Evolutionary conservation across 1,284 basidiomycete genomes (phyloP).

Genomic region (Tetrapyrgos nigripes): DNA sequence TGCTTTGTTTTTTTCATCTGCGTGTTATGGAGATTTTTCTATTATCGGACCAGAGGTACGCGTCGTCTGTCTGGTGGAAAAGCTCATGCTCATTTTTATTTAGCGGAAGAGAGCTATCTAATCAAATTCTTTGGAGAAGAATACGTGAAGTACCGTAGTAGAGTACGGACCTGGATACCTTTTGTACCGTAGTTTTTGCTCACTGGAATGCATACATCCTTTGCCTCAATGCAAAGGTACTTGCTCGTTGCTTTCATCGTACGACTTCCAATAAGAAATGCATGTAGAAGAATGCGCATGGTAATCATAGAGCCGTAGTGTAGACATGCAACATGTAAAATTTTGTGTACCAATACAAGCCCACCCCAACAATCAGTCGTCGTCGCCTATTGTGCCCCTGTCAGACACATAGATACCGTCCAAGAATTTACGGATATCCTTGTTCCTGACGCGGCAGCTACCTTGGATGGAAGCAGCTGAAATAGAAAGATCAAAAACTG

Average conservation of each 20-base stretch:
- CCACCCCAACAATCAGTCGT: constrained; percentile 39
- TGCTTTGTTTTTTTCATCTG: constrained; percentile 69
- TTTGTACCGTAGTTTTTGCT: constrained; percentile 38
- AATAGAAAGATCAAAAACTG: constrained; percentile 12
- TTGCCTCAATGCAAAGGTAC: not conserved
- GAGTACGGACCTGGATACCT: constrained; percentile 45
- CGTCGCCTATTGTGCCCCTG: constrained; percentile 68
- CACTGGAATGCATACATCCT: not conserved
- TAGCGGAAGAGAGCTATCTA: constrained; percentile 33
- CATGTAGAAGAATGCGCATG: not conserved
- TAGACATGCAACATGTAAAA: constrained; percentile 30
- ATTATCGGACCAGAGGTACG: constrained; percentile 79
- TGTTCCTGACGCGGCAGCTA: constrained; percentile 94
- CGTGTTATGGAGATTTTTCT: constrained; percentile 89
- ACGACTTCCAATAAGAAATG: too few relatives aligned
- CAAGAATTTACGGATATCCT: constrained; percentile 96
- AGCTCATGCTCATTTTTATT: constrained; percentile 12
- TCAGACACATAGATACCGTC: constrained; percentile 94
- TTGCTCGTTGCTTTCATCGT: too few relatives aligned
- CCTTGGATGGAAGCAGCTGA: constrained; percentile 95
- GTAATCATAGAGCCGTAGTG: constrained; percentile 15
- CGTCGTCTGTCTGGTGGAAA: constrained; percentile 15
- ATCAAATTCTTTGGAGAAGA: constrained; percentile 46
- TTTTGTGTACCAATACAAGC: constrained; percentile 25
- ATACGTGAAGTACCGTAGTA: constrained; percentile 37